Conservation (phyloP, 441 rosid genomes). For the Bocquillonia castaneifolia region DNA sequence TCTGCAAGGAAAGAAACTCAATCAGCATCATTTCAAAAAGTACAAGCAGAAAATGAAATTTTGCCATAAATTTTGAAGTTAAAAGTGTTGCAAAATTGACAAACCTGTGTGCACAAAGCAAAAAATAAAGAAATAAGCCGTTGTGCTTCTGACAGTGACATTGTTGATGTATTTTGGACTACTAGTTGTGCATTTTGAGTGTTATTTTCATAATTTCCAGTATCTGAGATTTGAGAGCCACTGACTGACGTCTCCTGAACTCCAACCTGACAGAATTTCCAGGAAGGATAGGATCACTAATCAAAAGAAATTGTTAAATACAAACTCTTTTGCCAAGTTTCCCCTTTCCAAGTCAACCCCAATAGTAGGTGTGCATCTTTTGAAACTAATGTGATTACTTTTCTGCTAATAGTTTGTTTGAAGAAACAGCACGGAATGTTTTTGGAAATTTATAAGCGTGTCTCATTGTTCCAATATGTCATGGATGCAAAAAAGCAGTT, state of each 20-base stretch:
- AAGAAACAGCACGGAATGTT: background rate
- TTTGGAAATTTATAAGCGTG: background rate
- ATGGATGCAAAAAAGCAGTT: background rate
- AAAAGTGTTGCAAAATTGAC: conserved; percentile 20
- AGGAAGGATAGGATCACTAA: conserved; percentile 15
- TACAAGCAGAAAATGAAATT: conserved; percentile 1
- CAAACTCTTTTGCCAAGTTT: background rate
- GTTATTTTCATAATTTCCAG: conserved; percentile 51
- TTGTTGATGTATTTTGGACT: conserved; percentile 41
- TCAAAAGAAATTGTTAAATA: conserved; percentile 6
- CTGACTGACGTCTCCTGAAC: conserved; percentile 51
- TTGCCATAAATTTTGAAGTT: conserved; percentile 3
- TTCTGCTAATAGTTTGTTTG: background rate
- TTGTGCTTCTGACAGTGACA: conserved; percentile 80
- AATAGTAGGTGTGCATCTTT: background rate
- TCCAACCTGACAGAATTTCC: conserved; percentile 44
- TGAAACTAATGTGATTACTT: background rate
- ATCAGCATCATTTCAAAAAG: conserved; percentile 22
- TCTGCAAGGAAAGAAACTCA: conserved; percentile 43
- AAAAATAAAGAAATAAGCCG: conserved; percentile 78
- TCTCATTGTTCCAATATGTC: background rate
- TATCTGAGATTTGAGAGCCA: conserved; percentile 46
- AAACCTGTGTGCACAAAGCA: conserved; percentile 93
- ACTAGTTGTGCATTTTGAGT: conserved; percentile 37
- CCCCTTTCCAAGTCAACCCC: background rate